Evolutionary conservation across 2,329 filamentous ascomycete genomes (phyloP).

Genomic region (Stemphylium beticola): DNA sequence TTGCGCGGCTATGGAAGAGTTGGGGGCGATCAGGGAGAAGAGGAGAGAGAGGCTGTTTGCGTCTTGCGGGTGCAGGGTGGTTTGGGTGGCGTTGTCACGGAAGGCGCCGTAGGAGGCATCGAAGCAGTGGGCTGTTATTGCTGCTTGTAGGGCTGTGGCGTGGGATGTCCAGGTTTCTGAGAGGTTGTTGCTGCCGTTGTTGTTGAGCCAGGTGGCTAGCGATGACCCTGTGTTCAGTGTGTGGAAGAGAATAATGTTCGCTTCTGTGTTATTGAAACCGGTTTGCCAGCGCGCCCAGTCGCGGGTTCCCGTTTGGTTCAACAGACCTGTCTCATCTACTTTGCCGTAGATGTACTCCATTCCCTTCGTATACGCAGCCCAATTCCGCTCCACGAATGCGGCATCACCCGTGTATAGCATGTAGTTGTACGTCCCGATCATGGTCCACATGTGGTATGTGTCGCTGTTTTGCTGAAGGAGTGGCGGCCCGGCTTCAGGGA

Average conservation of each 20-base stretch:
- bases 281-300: constrained; percentile 42
- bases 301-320: constrained; percentile 27
- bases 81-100: constrained; percentile 24
- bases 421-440: constrained; percentile 30
- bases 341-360: constrained; percentile 23
- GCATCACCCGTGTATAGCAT: constrained; percentile 22
- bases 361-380: constrained; percentile 19
- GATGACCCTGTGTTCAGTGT: constrained; percentile 28
- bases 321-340: constrained; percentile 18
- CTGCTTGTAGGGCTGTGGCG: constrained; percentile 10
- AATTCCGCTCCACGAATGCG: constrained; percentile 18
- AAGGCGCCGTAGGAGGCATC: constrained; percentile 10
- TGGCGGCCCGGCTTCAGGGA: constrained; percentile 27
- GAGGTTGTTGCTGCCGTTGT: not conserved
- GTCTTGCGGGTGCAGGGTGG: constrained; percentile 30
- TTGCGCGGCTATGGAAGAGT: constrained; percentile 9
- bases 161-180: not conserved
- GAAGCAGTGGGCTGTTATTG: constrained; percentile 14
- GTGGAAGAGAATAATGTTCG: constrained; percentile 44
- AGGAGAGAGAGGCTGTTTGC: constrained; percentile 29
- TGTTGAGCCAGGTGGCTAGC: constrained; percentile 20
- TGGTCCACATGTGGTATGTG: constrained; percentile 30
- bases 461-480: constrained; percentile 23
- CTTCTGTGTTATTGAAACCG: constrained; percentile 41
- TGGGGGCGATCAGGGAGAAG: constrained; percentile 27